Evolutionary conservation across 2,329 filamentous ascomycete species (phyloP).

Genomic region (Cercospora canescens): DNA sequence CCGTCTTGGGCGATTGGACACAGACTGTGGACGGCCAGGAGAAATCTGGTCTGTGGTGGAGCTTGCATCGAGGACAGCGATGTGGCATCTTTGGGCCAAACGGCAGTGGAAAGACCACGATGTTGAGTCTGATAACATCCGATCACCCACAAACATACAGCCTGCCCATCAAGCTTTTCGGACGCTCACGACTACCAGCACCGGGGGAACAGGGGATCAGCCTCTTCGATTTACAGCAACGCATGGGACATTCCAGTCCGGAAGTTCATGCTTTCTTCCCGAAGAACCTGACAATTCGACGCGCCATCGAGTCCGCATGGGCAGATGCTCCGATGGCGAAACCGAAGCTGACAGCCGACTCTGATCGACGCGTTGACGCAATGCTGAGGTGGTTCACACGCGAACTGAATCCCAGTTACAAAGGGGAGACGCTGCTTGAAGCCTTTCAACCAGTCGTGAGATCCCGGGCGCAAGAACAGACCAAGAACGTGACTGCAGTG

Average conservation of each 20-base stretch:
- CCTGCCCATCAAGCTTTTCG: slow-evolving; percentile 83
- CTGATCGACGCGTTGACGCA: slow-evolving; percentile 63
- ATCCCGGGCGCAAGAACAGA: neutral
- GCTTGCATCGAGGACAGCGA: slow-evolving; percentile 75
- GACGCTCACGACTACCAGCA: slow-evolving; percentile 74
- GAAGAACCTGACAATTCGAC: slow-evolving; percentile 68
- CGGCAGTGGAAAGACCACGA: slow-evolving; percentile 90
- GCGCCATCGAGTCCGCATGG: slow-evolving; percentile 83
- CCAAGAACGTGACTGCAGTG: neutral
- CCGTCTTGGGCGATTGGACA: slow-evolving; percentile 79
- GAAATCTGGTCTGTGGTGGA: slow-evolving; percentile 71
- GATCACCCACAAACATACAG: slow-evolving; percentile 96
- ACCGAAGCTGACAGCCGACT: slow-evolving; percentile 62
- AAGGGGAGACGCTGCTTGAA: slow-evolving; percentile 11
- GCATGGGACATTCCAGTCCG: slow-evolving; percentile 89
- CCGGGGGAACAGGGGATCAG: slow-evolving; percentile 73
- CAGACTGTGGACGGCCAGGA: slow-evolving; percentile 55
- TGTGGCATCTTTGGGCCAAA: slow-evolving; percentile 95
- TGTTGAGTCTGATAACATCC: slow-evolving; percentile 88
- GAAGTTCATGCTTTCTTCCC: slow-evolving; percentile 95
- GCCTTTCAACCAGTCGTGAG: slow-evolving; percentile 5
- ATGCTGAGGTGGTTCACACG: slow-evolving; percentile 74
- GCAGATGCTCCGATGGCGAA: slow-evolving; percentile 79
- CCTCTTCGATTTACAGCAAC: slow-evolving; percentile 87
- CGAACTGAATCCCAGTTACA: slow-evolving; percentile 65